Base-by-base conservation (phyloP, 257 asterid species). In the Rauvolfia tetraphylla region DNA sequence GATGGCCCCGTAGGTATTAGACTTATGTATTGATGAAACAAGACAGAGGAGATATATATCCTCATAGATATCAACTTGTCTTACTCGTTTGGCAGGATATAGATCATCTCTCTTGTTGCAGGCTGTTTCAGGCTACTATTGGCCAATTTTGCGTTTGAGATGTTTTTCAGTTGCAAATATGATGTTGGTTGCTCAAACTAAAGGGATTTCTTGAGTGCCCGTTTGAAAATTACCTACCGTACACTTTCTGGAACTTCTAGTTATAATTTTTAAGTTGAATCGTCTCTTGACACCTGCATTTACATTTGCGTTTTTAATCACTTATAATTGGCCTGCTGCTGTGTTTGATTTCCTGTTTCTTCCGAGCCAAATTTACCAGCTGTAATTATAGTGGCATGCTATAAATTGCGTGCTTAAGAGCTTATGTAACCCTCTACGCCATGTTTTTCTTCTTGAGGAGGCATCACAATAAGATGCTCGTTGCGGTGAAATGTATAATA, bases 1-100 rank as follows among this genome's bases (percentile, higher is more conserved):
- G 92, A 13, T 80, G 71, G 72, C 95, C 79, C 20, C 72, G 79
- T 29, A 76, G 79, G 79, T 76, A 76, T 14, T 70, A 59, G 68
- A 61, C 23, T 61, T 1, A 22, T 31, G 23, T 61, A 23, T 61
- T 29, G 68, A 5, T 0, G 22, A 17, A 53, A 53, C 15, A 29
- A 31, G 68, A 27, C 18, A 59, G 38, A 27, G 36, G 38, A 27
- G 36, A 59, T 59, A 11, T 59, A 27, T 59, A 27, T 58, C 62
- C 23, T 8, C 33, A n/a, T 33, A 25, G 33, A 57, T 12, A 57
- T 57, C 59, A 53, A 29, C 68, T 61, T 31, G 20, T 29, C 5
- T 4, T 59, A 10, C 66, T 25, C 31, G 3, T 7, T 61, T 3
- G 9, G 39, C 68, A 27, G 68, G 68, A 61, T 13, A 29, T 61